Evolutionary conservation across 2,329 filamentous ascomycete genomes (phyloP).

Genomic region (Cladophialophora carrionii): DNA sequence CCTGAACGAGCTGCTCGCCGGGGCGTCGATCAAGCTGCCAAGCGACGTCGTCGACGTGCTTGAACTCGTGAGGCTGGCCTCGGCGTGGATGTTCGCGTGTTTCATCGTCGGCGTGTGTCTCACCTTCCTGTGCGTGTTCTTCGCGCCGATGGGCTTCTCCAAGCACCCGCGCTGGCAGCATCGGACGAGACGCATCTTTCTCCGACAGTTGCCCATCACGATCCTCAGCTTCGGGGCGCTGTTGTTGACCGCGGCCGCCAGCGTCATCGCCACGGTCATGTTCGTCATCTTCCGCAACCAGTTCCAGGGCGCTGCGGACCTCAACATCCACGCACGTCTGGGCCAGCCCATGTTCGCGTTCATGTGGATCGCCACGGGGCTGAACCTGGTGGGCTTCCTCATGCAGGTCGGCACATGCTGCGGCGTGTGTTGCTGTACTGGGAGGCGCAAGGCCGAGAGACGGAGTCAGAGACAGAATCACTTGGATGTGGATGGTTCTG

Average conservation of each 20-base stretch:
- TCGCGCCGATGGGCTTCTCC: slow-evolving; percentile 58
- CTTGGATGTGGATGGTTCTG: neutral
- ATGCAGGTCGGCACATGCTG: slow-evolving; percentile 78
- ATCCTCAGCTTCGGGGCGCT: slow-evolving; percentile 69
- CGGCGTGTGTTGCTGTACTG: slow-evolving; percentile 57
- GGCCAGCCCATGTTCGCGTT: slow-evolving; percentile 79
- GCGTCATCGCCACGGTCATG: slow-evolving; percentile 79
- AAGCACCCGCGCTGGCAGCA: slow-evolving; percentile 42
- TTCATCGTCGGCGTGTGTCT: slow-evolving; percentile 74
- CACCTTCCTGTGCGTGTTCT: slow-evolving; percentile 71
- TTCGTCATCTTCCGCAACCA: slow-evolving; percentile 79
- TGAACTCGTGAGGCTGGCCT: slow-evolving; percentile 71
- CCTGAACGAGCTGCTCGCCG: slow-evolving; percentile 75
- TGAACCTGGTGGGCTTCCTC: slow-evolving; percentile 69
- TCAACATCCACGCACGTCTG: slow-evolving; percentile 75
- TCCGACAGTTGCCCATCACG: slow-evolving; percentile 66
- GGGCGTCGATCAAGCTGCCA: slow-evolving; percentile 81
- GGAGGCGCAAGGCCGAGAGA: slow-evolving; percentile 38
- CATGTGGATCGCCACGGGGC: slow-evolving; percentile 80
- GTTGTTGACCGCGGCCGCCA: slow-evolving; percentile 69
- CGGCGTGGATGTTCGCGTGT: slow-evolving; percentile 85
- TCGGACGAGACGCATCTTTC: slow-evolving; percentile 44
- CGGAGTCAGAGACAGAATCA: neutral
- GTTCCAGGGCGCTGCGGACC: slow-evolving; percentile 65
- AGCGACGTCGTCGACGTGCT: slow-evolving; percentile 73